Evolutionary conservation across 345 rosid species (phyloP), one percentile per base, ranked within the genome.

Genomic region (Dipteronia sinensis): DNA sequence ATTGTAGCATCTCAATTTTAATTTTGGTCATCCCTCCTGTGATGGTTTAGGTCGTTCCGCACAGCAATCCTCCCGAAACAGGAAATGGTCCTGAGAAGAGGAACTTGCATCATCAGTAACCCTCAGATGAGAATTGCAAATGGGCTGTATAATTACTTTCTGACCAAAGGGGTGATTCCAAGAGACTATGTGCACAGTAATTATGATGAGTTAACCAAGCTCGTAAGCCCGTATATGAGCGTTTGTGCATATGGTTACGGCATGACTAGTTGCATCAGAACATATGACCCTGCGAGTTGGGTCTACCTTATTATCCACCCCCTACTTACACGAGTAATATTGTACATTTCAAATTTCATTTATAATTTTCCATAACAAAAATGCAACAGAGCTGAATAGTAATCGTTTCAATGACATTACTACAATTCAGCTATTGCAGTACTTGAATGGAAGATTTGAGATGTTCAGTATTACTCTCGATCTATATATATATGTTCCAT

Each of bases 41-140:
- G 12, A 34, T 38, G 40, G 23, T 65, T 66, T 56, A 76, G 78
- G 72, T 67, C 2, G 78, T 76, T 22, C 78, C 78, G 1, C 22
- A 55, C 53, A 40, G 22, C 40, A 55, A 67, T 38, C 17, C 16
- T 34, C 7, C 72, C 49, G 10, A 53, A 44, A 38, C 53, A 20
- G 78, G 58, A 55, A 56, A 55, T n/a, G 3, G 49, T 49, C 2
- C 65, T 13, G 53, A 34, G 66, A 55, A 67, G 65, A 16, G 65
- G 55, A 63, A 64, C 58, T 42, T 42, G 76, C 42, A 42, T 17
- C 65, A 20, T 27, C 65, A 20, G 47, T 16, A 31, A 8, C 20
- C 29, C 40, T 42, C 58, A 40, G 15, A 40, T 16, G 11, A 44
- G 15, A 23, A 73, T 23, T 44, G 40, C 22, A 62, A 31, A 15